Base-by-base conservation (phyloP, 2,329 filamentous ascomycete species). In the Xylaria hypoxylon region DNA sequence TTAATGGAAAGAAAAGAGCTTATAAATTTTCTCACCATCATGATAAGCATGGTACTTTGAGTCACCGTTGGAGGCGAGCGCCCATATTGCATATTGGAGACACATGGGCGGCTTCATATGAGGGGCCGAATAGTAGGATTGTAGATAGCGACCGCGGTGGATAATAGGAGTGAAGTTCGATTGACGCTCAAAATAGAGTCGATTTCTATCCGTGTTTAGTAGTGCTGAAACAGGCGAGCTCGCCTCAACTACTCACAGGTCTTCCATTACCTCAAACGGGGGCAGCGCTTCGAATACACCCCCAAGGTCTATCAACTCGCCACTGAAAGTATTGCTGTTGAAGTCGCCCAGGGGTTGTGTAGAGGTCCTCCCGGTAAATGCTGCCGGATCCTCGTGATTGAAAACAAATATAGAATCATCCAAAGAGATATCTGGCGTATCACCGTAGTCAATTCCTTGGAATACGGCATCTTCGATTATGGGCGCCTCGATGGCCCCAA, bases 81-180 rank as follows among this genome's bases (percentile, higher is more conserved):
- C 87, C 93, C 94, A 97, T 77, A 97, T 92, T 26, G 90, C 90
- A 78, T 97, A 97, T 74, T 94, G 90, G 87, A 97, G 80, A 73
- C 89, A 92, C 75, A 96, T 88, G 1, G 94, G 92, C 2, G 95
- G 94, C 63, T 92, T 90, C 83, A 90, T 88, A 64, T 92, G 86
- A 1, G 92, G 89, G 2, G 90, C 84, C 2, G 83, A 83, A 74
- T 94, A 90, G 79, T 96, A 90, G 2, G 91, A 86, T 33, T 91
- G 88, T 66, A 91, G 82, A 75, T 93, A 97, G 42, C 92, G 88
- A 19, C 87, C 87, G 38, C 89, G 89, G 73, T 97, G 93, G 45
- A 97, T 85, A 72, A 97, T 87, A 3, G 94, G 93, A 35, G 91
- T 78, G 45, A 89, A 89, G 17, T 87, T 85, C 73, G 96, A 89